Conservation (phyloP, 495 filamentous ascomycete species). For the Penicillium steckii region DNA sequence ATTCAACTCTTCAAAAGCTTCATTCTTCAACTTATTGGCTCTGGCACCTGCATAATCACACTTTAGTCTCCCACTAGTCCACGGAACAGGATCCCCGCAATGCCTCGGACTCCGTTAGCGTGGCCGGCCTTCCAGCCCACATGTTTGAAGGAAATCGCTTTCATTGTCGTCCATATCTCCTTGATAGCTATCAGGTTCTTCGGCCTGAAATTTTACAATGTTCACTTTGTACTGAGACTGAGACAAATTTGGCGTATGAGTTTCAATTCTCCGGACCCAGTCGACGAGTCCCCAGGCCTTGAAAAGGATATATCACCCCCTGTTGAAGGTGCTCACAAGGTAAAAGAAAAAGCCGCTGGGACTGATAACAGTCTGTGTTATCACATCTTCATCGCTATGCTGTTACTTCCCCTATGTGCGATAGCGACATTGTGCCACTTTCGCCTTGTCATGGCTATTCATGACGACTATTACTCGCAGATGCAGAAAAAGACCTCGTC, state of each 20-base stretch:
- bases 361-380: no score
- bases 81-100: constrained; percentile 1
- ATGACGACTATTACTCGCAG: background rate
- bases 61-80: constrained; percentile 8
- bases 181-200: background rate
- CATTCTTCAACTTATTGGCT: no score
- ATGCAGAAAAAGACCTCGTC: constrained; percentile 10
- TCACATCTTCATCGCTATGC: background rate
- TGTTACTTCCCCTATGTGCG: constrained; percentile 1
- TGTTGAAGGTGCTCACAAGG: no score
- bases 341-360: no score
- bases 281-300: no score
- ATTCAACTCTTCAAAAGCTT: no score
- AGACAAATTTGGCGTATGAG: no score
- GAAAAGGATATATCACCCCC: no score
- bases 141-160: background rate
- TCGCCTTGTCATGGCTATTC: background rate
- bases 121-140: background rate
- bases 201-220: no score
- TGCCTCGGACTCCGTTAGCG: constrained; percentile 2
- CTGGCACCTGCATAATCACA: constrained; percentile 5
- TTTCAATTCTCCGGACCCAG: no score
- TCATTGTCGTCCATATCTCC: background rate
- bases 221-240: background rate
- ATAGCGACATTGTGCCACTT: background rate